Conservation (phyloP, 495 filamentous ascomycete species). For the Achaetomiella virescens region DNA sequence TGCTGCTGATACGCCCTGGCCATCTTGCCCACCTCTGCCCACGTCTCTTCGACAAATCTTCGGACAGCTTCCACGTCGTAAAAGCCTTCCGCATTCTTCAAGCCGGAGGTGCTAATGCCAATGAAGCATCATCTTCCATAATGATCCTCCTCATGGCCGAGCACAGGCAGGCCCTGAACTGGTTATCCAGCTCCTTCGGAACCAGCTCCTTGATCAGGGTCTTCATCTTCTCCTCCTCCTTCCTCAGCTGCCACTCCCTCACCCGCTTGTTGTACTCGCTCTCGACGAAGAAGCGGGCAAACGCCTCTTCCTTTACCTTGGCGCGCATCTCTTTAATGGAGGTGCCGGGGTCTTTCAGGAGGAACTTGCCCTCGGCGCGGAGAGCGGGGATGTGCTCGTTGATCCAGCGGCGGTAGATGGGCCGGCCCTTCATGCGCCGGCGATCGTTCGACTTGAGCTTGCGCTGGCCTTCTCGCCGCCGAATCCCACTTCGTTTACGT, state of each 20-base stretch:
- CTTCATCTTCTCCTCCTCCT: slow-evolving; percentile 24
- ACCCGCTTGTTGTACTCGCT: slow-evolving; percentile 21
- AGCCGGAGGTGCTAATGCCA: slow-evolving; percentile 16
- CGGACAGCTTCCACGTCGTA: slow-evolving; percentile 31
- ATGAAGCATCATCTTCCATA: slow-evolving; percentile 28
- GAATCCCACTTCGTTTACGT: slow-evolving; percentile 12
- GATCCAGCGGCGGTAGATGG: slow-evolving; percentile 46
- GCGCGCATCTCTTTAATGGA: slow-evolving; percentile 19
- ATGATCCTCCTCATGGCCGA: slow-evolving; percentile 35
- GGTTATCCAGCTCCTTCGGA: slow-evolving; percentile 15
- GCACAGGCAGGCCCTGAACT: slow-evolving; percentile 20
- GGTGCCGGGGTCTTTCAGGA: slow-evolving; percentile 1
- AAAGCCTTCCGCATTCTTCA: slow-evolving; percentile 30
- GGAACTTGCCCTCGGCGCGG: slow-evolving; percentile 27
- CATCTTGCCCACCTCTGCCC: slow-evolving; percentile 28
- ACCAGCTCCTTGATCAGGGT: slow-evolving; percentile 31
- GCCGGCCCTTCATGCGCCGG: slow-evolving; percentile 39
- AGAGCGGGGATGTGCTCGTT: slow-evolving; percentile 48
- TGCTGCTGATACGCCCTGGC: slow-evolving; percentile 26
- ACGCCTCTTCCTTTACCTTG: slow-evolving; percentile 28
- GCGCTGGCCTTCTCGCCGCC: slow-evolving; percentile 28
- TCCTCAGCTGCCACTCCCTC: slow-evolving; percentile 26
- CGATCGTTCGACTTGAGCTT: slow-evolving; percentile 49
- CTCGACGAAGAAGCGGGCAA: slow-evolving; percentile 30
- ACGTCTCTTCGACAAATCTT: slow-evolving; percentile 32